Evolutionary conservation across 306 rosid genomes (phyloP).

Genomic region (Acacia crassicarpa): DNA sequence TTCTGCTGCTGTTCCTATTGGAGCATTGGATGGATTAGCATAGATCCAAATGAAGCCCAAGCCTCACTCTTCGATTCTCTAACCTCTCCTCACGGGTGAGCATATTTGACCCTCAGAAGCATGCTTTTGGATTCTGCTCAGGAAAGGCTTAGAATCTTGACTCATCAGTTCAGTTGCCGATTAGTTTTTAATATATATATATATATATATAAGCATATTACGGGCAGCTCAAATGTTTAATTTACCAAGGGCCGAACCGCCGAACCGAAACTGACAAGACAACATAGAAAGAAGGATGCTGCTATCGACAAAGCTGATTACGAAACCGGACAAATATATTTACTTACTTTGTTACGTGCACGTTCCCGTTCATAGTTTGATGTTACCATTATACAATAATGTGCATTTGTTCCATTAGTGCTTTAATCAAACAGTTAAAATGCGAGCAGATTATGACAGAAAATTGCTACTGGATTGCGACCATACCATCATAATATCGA

Average conservation of each 20-base stretch:
- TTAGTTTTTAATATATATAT: no score
- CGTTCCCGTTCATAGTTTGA: not conserved
- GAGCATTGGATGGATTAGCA: no score
- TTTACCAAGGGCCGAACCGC: not conserved
- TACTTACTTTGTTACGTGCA: not conserved
- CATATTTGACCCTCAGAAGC: no score
- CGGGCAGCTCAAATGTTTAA: not conserved
- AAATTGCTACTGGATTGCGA: not conserved
- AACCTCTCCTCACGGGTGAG: not conserved
- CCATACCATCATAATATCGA: constrained; percentile 58
- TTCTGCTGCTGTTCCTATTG: not conserved
- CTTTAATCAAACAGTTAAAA: not conserved
- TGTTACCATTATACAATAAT: not conserved
- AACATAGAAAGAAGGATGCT: not conserved
- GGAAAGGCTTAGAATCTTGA: not conserved
- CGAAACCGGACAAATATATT: not conserved
- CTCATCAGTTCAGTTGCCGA: not conserved
- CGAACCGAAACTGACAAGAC: not conserved
- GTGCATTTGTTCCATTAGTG: not conserved
- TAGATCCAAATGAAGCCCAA: not conserved
- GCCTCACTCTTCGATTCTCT: not conserved
- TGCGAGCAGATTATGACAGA: not conserved
- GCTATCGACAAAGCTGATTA: not conserved
- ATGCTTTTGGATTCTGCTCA: not conserved
- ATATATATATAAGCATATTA: no score